Evolutionary conservation across 768 basidiomycete genomes (phyloP), one percentile per base, ranked within the genome.

Genomic region (Hydnomerulius pinastri): DNA sequence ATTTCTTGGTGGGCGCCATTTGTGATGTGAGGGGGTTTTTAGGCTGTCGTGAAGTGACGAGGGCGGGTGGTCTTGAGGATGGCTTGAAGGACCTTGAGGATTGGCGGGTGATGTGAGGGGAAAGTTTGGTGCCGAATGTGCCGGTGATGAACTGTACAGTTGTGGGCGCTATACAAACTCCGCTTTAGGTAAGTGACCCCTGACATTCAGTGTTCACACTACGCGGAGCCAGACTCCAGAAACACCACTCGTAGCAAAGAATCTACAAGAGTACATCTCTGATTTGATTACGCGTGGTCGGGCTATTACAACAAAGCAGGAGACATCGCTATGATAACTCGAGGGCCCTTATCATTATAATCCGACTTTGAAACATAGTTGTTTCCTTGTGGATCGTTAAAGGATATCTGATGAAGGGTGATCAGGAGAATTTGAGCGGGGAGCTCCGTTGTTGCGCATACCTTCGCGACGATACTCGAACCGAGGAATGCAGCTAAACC

Each of bases 1-100:
- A 89, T 78, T 95, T 97, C 77, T 94, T 96, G 61, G 88, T 85
- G 60, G 92, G 90, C 66, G 94, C 92, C 93, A 97, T 96, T 76
- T 75, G n/a, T 48, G 50, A 36, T 63, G 51, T n/a, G n/a, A n/a
- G 49, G 33, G 43, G 46, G 28, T 44, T 30, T 55, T 58, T 30
- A 5, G 29, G 28, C 2, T 52, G 58, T 47, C 50, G 56, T 59
- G 51, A 54, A 36, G 51, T 46, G 25, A 28, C 17, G 33, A 35
- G 27, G 55, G 28, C 30, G 54, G 36, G 38, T 20, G 50, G 47
- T 51, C 43, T 55, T 59, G 55, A 51, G 30, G 54, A 51, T 58
- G 42, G 30, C 41, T 44, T 42, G 51, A 51, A 30, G 50, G 17
- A 38, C 27, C 41, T 44, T 42, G 51, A 51, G 28, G 50, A 20